Evolutionary conservation across 495 filamentous ascomycete species (phyloP).

Genomic region (Pseudotulostoma volvatum): DNA sequence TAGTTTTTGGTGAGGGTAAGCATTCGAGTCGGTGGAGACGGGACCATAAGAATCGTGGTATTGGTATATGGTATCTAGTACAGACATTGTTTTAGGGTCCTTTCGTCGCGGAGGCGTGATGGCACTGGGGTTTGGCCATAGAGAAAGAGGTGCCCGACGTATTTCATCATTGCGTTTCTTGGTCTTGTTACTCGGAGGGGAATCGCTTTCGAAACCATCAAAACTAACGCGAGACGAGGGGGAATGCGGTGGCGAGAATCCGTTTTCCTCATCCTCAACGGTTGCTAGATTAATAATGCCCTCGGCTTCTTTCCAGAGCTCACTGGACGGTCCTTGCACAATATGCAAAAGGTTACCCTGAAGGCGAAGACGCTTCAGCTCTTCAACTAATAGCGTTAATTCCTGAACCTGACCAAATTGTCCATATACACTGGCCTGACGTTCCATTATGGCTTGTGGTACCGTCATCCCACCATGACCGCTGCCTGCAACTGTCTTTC

Average conservation of each 20-base stretch:
- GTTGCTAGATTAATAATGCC: constrained; percentile 75
- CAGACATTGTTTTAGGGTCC: constrained; percentile 52
- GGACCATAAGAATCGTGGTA: constrained; percentile 38
- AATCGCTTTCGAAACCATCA: constrained; percentile 47
- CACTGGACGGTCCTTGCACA: constrained; percentile 40
- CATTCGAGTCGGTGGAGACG: constrained; percentile 18
- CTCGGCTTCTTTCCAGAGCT: constrained; percentile 74
- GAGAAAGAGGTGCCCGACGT: constrained; percentile 16
- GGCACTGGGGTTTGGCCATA: constrained; percentile 8
- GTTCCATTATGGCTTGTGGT: constrained; percentile 65
- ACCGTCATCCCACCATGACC: constrained; percentile 43
- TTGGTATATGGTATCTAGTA: constrained; percentile 72
- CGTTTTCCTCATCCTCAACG: constrained; percentile 56
- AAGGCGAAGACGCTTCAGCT: constrained; percentile 52
- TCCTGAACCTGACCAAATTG: constrained; percentile 80
- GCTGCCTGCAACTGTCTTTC: constrained; percentile 8
- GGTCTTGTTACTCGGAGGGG: constrained; percentile 15
- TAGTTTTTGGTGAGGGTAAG: constrained; percentile 51
- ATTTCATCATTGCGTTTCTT: constrained; percentile 23
- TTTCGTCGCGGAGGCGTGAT: constrained; percentile 15
- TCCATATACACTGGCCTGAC: constrained; percentile 68
- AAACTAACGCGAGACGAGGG: constrained; percentile 38
- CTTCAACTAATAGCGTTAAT: constrained; percentile 63
- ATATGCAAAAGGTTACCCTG: constrained; percentile 50
- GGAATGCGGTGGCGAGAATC: constrained; percentile 30